Base-by-base conservation (phyloP, 2,329 filamentous ascomycete species). In the Trichoderma breve region DNA sequence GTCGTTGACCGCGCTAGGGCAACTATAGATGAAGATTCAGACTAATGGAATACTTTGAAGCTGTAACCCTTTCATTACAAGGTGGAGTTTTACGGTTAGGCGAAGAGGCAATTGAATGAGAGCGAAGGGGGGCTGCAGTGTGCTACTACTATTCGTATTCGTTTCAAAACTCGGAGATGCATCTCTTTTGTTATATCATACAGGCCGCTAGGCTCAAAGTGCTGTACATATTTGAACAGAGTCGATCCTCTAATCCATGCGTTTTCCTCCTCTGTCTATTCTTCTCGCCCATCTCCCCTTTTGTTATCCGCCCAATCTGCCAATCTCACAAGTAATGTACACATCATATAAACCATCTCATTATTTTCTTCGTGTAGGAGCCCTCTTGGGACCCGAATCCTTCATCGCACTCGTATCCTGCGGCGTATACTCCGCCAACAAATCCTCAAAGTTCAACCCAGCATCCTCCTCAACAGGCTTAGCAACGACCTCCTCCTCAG, bases 1-100 rank as follows among this genome's bases (percentile, higher is more conserved):
- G 88, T 86, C 15, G 85, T 90, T 64, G 88, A 90, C 76, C 83
- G 88, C 63, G 88, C 88, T 64, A 81, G 88, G 74, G 88, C 88
- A 66, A 86, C 84, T 62, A 88, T 90, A 76, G 84, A 89, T 74
- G 86, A 89, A 70, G 88, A 90, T 77, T 90, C 88, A 71, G 86
- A 89, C 75, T 89, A 86, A 81, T 36, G 26, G 26, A n/a, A 11
- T 11, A 9, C n/a, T 24, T 68, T 43, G 15, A n/a, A n/a, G 11
- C 28, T 68, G 32, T 39, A 36, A 30, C 61, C 28, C 28, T 34
- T 34, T 12, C 21, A 53, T 53, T 53, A 24, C 47, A 18, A 9
- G 28, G 21, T 14, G 43, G 43, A 34, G 28, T 34, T 28, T 28
- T 65, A 53, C 28, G 21, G 53, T n/a, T 51, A 36, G 47, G 30